Conservation (phyloP, 2,329 filamentous ascomycete genomes). For the Sporothrix variecibatus region DNA sequence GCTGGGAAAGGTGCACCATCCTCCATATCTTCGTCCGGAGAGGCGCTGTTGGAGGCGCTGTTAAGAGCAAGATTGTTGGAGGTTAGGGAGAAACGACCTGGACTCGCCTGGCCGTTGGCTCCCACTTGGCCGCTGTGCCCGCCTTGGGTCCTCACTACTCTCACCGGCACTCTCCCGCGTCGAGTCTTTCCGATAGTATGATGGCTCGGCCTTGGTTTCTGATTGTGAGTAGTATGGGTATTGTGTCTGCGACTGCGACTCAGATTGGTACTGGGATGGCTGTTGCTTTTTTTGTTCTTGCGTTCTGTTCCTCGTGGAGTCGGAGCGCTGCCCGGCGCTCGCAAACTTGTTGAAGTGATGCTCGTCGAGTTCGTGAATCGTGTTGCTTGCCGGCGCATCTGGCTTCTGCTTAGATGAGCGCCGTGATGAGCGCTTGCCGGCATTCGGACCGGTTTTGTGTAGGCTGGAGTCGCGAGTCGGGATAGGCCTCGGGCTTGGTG, state of each 20-base stretch:
- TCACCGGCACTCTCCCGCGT: background rate
- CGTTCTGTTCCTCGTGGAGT: background rate
- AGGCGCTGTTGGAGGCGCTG: conserved; percentile 11
- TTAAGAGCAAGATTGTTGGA: conserved; percentile 4
- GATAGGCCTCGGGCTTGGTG: conserved; percentile 55
- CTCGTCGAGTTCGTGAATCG: conserved; percentile 40
- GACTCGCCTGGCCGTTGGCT: conserved; percentile 2
- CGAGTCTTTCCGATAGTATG: background rate
- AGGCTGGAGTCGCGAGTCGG: conserved; percentile 70
- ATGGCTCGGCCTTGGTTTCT: background rate
- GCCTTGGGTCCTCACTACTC: background rate
- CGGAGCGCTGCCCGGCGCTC: conserved; percentile 1
- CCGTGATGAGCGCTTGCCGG: conserved; percentile 54
- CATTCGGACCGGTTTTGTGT: conserved; percentile 55
- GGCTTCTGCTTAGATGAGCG: conserved; percentile 52
- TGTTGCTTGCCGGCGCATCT: conserved; percentile 41
- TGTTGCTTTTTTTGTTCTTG: conserved; percentile 18
- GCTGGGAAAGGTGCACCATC: conserved; percentile 72
- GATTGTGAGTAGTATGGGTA: conserved; percentile 2
- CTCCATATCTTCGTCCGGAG: conserved; percentile 47
- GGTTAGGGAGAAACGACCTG: conserved; percentile 23
- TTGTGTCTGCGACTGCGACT: background rate
- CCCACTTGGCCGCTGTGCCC: background rate
- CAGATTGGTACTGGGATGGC: background rate
- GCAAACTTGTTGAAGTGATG: conserved; percentile 11